Base-by-base conservation (phyloP, 148 eudicot genomes). In the Rhododendron mucronatum region DNA sequence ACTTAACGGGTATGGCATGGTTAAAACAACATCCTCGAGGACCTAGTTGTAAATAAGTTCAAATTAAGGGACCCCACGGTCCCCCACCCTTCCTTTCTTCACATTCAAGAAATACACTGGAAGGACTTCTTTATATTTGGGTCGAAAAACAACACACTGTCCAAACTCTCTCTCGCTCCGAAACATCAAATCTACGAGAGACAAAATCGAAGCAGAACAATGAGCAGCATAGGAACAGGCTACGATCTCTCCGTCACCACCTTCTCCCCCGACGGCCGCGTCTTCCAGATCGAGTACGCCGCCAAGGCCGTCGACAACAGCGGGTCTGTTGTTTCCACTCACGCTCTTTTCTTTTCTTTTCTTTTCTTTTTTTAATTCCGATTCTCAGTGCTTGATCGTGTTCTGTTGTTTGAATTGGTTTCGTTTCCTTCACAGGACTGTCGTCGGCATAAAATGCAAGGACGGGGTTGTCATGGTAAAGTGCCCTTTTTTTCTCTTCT, bases 391-490 rank as follows among this genome's bases (percentile, higher is more conserved):
- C 33, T 20, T 3, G 67, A 14, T 81, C 26, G 3, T 44, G 9
- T 20, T 6, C 44, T 48, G 50, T 28, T 85, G n/a, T 12, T 3
- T 51, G 3, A 55, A n/a, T 85, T 37, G 41, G 51, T 79, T 89
- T 85, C 20, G 0, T 45, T 71, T 69, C 41, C 8, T 16, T 50
- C 39, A 4, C 90, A 93, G 95, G 84, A 94, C 96, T 82, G 98
- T 92, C 80, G 90, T 95, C 30, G 98, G 91, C 8, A 94, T 94
- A 86, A 92, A 86, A 85, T 95, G 98, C 94, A 95, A 95, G 86
- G 97, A 95, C 86, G 98, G 98, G 47, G 84, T 95, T 33, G 98
- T 95, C 76, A 85, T 95, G 96, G 98, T 92, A 83, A 53, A 44
- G 5, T 82, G 28, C 33, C 79, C 2, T 81, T 14, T 28, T 28